These are phyloP conservation scores for Daedalea quercina DNA, from an alignment of 768 basidiomycete species.

Conservation along the genomic window DNA sequence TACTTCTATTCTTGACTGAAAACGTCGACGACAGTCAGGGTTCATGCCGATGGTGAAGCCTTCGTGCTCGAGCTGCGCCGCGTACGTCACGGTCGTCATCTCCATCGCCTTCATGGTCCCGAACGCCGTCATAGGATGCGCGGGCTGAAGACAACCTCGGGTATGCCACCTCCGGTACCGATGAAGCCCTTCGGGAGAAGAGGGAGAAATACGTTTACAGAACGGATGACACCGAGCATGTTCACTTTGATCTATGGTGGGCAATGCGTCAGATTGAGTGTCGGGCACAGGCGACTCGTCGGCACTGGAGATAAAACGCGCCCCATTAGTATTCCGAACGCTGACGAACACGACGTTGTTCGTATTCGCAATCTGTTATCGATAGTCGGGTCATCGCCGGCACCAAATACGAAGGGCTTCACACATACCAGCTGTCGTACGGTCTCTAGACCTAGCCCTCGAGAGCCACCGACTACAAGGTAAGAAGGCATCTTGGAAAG, in stretches of 20 bases:
- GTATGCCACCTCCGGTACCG: conserved; percentile 22
- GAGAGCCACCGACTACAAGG: conserved; percentile 16
- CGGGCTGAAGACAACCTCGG: conserved; percentile 14
- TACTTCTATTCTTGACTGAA: no score
- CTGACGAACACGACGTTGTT: conserved; percentile 16
- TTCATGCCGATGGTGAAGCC: background rate
- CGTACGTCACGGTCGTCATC: conserved; percentile 33
- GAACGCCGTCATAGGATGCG: conserved; percentile 21
- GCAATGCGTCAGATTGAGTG: no score
- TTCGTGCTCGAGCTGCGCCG: conserved; percentile 8
- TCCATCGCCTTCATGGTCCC: conserved; percentile 29
- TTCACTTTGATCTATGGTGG: conserved; percentile 28
- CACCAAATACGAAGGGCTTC: no score
- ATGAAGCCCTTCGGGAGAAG: conserved; percentile 26
- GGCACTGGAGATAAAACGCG: conserved; percentile 10
- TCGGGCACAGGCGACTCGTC: no score
- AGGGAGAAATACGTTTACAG: conserved; percentile 32
- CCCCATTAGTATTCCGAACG: conserved; percentile 11
- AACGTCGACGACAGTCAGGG: background rate
- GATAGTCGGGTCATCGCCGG: no score
- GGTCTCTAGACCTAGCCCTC: conserved; percentile 15
- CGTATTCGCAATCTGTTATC: background rate
- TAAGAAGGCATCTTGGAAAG: conserved; percentile 16
- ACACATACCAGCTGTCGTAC: conserved; percentile 6
- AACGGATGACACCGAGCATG: conserved; percentile 29